Base-by-base conservation (phyloP, 495 filamentous ascomycete species). In the Ramalina peruviana region DNA sequence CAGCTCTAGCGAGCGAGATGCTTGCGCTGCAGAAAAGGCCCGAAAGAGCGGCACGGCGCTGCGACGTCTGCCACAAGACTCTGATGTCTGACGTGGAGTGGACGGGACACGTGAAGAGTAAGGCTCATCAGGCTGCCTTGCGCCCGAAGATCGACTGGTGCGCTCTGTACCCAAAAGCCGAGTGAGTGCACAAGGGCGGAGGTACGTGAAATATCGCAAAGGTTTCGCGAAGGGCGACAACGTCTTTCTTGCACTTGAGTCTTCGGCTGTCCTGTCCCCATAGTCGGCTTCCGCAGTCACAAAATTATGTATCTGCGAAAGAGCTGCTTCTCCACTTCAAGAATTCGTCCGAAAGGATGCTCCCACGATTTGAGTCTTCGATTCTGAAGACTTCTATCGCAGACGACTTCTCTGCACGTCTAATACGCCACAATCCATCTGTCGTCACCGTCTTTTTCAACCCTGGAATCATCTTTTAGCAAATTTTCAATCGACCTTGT, bases 381-480 rank as follows among this genome's bases (percentile, higher is more conserved):
- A 83, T 60, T 56, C 76, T 77, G 59, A 74, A 82, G 0, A 93
- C 72, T 62, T 90, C 82, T 50, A 95, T 82, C 7, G 64, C 52
- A 0, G 66, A 62, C 10, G 71, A 72, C 36, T 70, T 70, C 27
- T 78, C 72, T 43, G 53, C 63, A 51, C 83, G 73, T n/a, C 74
- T 67, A 55, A 97, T 87, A 53, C 80, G 74, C 85, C 87, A 96
- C 13, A 89, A 82, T 1, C 87, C 86, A 26, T 84, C 84, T 40
- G 72, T 74, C 3, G 65, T 76, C 42, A 92, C 76, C 7, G 68
- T 80, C 11, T 69, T 57, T 59, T 81, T 82, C 20, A 92, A 64
- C 75, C 75, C 81, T 83, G 48, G 30, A 13, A n/a, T 12, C 11
- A 23, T 27, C 25, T n/a, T 20, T 56, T 25, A 49, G 44, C 52